Conservation (phyloP, 1,284 basidiomycete genomes). For the Rhodotorula sp. region DNA sequence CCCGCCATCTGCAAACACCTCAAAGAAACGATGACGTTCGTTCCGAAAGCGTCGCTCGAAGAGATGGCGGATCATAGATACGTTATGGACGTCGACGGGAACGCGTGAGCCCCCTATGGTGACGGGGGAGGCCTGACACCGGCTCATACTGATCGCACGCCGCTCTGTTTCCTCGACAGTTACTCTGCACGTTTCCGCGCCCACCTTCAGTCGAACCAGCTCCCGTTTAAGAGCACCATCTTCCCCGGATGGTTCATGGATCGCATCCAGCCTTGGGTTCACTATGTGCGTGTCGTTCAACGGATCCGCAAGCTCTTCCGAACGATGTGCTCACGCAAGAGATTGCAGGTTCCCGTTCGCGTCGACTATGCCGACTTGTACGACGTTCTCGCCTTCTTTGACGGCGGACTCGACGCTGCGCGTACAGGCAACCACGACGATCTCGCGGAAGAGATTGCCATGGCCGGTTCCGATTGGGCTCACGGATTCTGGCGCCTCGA, state of each 20-base stretch:
- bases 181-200: constrained; percentile 40
- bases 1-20: constrained; percentile 21
- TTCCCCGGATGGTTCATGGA: constrained; percentile 56
- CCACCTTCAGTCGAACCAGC: constrained; percentile 61
- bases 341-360: constrained; percentile 48
- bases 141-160: neutral
- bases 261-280: constrained; percentile 43
- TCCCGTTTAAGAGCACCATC: constrained; percentile 63
- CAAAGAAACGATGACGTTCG: constrained; percentile 13
- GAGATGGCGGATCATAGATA: constrained; percentile 48
- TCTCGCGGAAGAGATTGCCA: constrained; percentile 52
- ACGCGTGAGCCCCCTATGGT: constrained; percentile 47
- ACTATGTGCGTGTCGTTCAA: constrained; percentile 42
- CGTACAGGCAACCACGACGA: constrained; percentile 49
- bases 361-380: constrained; percentile 55
- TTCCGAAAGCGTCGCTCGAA: constrained; percentile 6
- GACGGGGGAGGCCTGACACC: too few relatives aligned
- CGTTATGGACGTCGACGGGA: constrained; percentile 53
- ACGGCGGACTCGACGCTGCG: constrained; percentile 48
- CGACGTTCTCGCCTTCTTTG: constrained; percentile 55
- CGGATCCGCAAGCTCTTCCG: constrained; percentile 34
- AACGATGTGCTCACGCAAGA: too few relatives aligned
- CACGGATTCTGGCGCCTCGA: constrained; percentile 54
- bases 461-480: constrained; percentile 51
- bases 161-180: neutral